Percentiles rank a stretch among this genome's conserved stretches.
phyloP scores from a whole-genome alignment of 2,329 filamentous ascomycete species.

The Trichophyton schoenleinii region DNA sequence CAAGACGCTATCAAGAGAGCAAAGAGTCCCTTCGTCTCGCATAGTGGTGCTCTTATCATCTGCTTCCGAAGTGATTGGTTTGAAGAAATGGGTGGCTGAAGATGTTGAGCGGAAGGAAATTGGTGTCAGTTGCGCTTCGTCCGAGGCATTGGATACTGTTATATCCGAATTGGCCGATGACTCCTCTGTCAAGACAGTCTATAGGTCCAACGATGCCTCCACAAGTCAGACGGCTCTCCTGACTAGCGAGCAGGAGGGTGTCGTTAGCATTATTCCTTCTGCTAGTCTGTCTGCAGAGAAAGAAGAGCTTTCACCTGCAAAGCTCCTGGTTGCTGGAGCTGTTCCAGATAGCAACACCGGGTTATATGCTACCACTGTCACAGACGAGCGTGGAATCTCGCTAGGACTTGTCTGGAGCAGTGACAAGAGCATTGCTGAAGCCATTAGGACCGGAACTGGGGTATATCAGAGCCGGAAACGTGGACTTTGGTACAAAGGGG shows the following conservation, averaged over 20 bases:
- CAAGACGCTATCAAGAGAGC: constrained; percentile 38
- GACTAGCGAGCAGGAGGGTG: constrained; percentile 36
- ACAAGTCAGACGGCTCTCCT: constrained; percentile 38
- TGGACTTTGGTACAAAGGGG: constrained; percentile 92
- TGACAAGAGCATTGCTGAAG: constrained; percentile 76
- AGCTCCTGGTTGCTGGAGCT: constrained; percentile 61
- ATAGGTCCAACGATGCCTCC: constrained; percentile 25
- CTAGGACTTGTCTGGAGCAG: constrained; percentile 92
- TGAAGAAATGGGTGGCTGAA: constrained; percentile 30
- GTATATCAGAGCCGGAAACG: constrained; percentile 96
- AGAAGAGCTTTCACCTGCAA: constrained; percentile 50
- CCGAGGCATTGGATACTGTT: constrained; percentile 20
- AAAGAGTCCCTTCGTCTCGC: constrained; percentile 42
- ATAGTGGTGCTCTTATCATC: constrained; percentile 43
- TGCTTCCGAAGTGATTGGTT: constrained; percentile 25
- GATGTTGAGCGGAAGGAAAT: constrained; percentile 26
- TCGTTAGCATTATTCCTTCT: constrained; percentile 64
- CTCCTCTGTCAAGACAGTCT: constrained; percentile 27
- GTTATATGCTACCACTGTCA: constrained; percentile 79
- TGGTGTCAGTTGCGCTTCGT: constrained; percentile 20
- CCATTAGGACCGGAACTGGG: constrained; percentile 64
- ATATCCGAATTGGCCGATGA: constrained; percentile 26
- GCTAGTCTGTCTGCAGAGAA: constrained; percentile 55
- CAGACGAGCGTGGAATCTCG: constrained; percentile 71
- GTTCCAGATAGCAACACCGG: constrained; percentile 72